phyloP scores from a whole-genome alignment of 441 rosid genomes.

The Pelargonium fulgidum region DNA sequence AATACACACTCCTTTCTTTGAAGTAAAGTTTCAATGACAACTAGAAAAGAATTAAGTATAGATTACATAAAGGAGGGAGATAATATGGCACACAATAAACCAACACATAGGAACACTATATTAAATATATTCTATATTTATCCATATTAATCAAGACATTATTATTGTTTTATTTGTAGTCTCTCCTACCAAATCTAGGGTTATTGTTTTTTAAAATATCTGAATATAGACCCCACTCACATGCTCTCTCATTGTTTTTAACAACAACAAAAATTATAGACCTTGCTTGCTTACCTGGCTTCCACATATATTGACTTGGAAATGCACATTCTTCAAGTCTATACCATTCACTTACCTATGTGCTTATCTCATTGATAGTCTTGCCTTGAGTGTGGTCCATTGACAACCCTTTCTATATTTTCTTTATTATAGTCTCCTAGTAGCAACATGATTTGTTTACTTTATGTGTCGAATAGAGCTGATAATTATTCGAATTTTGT shows the following conservation, averaged over 20 bases:
- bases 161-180: background rate
- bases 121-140: background rate
- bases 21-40: too few species aligned
- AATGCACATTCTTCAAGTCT: slow-evolving; percentile 21
- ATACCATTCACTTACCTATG: slow-evolving; percentile 10
- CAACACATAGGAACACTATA: background rate
- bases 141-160: background rate
- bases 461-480: too few species aligned
- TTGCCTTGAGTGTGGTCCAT: slow-evolving; percentile 10
- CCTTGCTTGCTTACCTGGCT: background rate
- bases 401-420: slow-evolving; percentile 5
- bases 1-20: too few species aligned
- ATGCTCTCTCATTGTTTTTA: slow-evolving; percentile 21
- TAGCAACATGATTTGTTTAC: background rate
- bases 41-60: too few species aligned
- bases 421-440: background rate
- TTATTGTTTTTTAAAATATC: background rate
- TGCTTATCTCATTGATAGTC: slow-evolving; percentile 12
- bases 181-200: slow-evolving; percentile 19
- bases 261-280: too few species aligned
- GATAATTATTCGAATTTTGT: too few species aligned
- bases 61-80: too few species aligned
- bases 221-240: slow-evolving; percentile 29
- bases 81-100: background rate
- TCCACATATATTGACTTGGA: slow-evolving; percentile 20